These are phyloP conservation scores for Termitomyces sp. DNA, from an alignment of 768 basidiomycete species.

Conservation along the genomic window DNA sequence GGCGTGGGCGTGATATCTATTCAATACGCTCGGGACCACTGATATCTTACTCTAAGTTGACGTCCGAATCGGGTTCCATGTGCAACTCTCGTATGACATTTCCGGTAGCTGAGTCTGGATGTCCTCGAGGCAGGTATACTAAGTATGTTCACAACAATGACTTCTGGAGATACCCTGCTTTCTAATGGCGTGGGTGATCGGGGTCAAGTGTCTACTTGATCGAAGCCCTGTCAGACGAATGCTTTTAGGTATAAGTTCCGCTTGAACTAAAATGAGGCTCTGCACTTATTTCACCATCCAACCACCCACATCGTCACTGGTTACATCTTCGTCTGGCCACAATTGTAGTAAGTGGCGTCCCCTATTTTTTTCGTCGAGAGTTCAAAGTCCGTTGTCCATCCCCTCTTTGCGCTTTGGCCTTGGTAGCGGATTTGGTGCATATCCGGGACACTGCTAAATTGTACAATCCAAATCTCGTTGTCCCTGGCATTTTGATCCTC, in stretches of 20 bases:
- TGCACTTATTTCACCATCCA: slow-evolving; percentile 39
- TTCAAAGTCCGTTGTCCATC: background rate
- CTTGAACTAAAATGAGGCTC: slow-evolving; percentile 43
- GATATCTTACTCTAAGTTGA: background rate
- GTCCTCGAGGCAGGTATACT: background rate
- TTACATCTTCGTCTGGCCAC: slow-evolving; percentile 6
- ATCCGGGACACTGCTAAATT: background rate
- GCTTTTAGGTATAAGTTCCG: slow-evolving; percentile 57
- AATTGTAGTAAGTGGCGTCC: slow-evolving; percentile 3
- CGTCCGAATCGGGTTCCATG: background rate
- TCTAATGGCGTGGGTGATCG: slow-evolving; percentile 28
- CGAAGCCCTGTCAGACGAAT: slow-evolving; percentile 48
- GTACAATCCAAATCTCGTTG: background rate
- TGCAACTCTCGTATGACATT: background rate
- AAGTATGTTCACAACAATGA: background rate
- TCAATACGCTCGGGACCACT: background rate
- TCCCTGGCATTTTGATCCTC: background rate
- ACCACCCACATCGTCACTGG: slow-evolving; percentile 19
- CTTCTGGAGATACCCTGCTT: slow-evolving; percentile 3
- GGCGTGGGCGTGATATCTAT: too few species aligned
- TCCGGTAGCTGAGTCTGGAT: background rate
- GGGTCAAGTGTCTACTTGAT: slow-evolving; percentile 37
- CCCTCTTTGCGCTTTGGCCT: slow-evolving; percentile 19
- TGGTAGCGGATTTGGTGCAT: background rate
- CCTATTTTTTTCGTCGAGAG: background rate